Percentiles rank a stretch among this genome's conserved stretches.
phyloP scores from a whole-genome alignment of 306 rosid genomes.

The Acacia confusa region DNA sequence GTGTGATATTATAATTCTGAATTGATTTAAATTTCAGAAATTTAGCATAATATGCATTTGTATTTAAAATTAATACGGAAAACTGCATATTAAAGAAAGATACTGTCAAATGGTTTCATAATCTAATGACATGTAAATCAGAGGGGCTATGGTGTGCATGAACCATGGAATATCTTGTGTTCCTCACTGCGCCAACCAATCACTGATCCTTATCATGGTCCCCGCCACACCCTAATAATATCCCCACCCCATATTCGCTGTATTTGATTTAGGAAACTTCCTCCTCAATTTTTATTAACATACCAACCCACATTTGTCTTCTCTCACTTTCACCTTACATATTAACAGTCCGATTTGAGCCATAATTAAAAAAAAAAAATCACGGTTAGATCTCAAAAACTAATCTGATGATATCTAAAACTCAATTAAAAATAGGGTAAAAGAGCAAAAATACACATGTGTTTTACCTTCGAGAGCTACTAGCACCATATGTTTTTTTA shows the following conservation, averaged over 20 bases:
- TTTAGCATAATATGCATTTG: too few species aligned
- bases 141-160: conserved; percentile 10
- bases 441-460: too few species aligned
- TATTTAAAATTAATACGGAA: neutral
- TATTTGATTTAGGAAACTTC: neutral
- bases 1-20: too few species aligned
- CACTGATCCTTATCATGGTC: conserved; percentile 24
- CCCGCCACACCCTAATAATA: conserved; percentile 3
- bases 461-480: too few species aligned
- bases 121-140: neutral
- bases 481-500: too few species aligned
- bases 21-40: too few species aligned
- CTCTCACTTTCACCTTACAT: neutral
- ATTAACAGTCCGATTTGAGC: too few species aligned
- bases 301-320: neutral
- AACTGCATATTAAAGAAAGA: neutral
- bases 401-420: too few species aligned
- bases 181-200: neutral
- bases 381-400: too few species aligned
- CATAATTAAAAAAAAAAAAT: too few species aligned
- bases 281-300: neutral
- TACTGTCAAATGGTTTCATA: too few species aligned
- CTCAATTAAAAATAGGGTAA: too few species aligned
- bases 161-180: conserved; percentile 9
- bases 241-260: neutral